phyloP scores from a whole-genome alignment of 2,329 filamentous ascomycete genomes.

The Aspergillus sp. region DNA sequence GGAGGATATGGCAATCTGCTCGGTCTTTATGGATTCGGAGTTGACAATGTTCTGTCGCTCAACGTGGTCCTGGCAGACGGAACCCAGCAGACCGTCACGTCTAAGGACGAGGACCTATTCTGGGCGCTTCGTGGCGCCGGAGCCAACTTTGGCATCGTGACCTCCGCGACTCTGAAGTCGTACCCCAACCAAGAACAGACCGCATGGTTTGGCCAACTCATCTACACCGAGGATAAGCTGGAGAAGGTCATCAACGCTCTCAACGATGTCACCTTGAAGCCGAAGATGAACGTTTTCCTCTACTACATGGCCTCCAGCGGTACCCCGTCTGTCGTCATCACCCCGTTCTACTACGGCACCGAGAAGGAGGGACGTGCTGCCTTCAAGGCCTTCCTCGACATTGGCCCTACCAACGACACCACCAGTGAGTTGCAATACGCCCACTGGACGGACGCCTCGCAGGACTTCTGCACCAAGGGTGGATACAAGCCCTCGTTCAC shows the following conservation, averaged over 20 bases:
- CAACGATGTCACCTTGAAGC: neutral
- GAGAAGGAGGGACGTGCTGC: constrained; percentile 1
- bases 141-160: constrained; percentile 7
- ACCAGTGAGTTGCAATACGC: neutral
- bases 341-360: constrained; percentile 3
- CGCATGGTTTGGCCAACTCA: constrained; percentile 1
- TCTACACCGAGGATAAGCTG: neutral
- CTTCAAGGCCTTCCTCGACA: constrained; percentile 1
- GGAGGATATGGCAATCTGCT: constrained; percentile 2
- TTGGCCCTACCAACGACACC: neutral
- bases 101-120: constrained; percentile 5
- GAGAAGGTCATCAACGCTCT: neutral
- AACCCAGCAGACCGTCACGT: neutral
- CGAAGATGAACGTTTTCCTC: constrained; percentile 1
- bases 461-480: neutral
- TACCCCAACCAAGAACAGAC: neutral
- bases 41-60: constrained; percentile 4
- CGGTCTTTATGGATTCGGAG: neutral
- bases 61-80: constrained; percentile 6
- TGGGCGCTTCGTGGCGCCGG: constrained; percentile 9
- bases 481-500: neutral
- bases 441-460: constrained; percentile 2
- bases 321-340: neutral
- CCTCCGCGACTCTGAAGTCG: constrained; percentile 5
- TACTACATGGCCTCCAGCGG: neutral